Conservation (phyloP, 2,329 filamentous ascomycete genomes). For the Fusarium mangiferae region DNA sequence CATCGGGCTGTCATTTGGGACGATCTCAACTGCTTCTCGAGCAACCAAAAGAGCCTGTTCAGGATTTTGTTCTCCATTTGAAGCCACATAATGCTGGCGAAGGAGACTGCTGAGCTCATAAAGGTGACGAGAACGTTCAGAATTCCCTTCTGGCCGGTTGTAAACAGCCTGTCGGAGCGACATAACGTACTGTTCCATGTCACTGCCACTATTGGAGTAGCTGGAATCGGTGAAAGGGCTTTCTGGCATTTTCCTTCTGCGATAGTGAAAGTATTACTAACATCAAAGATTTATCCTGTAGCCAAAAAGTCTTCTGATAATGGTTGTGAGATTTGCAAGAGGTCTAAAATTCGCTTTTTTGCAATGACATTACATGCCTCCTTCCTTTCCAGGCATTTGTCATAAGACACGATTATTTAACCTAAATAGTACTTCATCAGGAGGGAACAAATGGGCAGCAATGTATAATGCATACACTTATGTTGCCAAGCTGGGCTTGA, state of each 20-base stretch:
- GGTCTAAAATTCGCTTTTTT: too few species aligned
- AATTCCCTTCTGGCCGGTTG: neutral
- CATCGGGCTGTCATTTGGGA: neutral
- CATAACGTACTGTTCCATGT: neutral
- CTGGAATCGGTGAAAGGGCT: neutral
- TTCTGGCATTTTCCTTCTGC: too few species aligned
- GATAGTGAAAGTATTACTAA: too few species aligned
- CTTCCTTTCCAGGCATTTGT: neutral
- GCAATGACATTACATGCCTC: neutral
- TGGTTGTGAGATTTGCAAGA: too few species aligned
- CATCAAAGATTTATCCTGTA: too few species aligned
- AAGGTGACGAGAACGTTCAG: neutral
- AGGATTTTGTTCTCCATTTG: neutral
- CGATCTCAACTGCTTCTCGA: neutral
- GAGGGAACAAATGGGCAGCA: neutral
- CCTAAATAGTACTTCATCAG: too few species aligned
- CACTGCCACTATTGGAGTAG: fast-evolving
- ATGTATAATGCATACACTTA: neutral
- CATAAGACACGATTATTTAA: neutral
- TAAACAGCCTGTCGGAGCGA: neutral
- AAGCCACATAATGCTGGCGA: neutral
- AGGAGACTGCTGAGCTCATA: neutral
- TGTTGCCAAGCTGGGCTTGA: neutral
- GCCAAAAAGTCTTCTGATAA: too few species aligned
- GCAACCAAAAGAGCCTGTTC: neutral